Conservation (phyloP, 108 stramenopile species). For the Skeletonema marinoi region DNA sequence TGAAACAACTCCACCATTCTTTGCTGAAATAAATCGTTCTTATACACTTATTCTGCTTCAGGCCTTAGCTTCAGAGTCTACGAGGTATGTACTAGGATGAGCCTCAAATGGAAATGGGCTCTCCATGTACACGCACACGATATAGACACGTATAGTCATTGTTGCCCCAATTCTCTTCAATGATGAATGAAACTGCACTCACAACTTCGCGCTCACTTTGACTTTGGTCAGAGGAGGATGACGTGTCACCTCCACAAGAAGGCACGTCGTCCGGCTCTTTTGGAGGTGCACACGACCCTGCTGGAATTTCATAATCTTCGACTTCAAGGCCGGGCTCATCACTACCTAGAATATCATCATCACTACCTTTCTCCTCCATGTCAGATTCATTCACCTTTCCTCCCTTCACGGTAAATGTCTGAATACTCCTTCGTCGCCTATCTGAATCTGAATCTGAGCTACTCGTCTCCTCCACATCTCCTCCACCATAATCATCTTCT, state of each 20-base stretch:
- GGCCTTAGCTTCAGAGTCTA: too few relatives aligned
- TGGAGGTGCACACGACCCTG: constrained; percentile 36
- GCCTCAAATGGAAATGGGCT: background rate
- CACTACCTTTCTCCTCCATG: background rate
- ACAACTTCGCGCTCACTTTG: constrained; percentile 34
- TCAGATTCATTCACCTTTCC: constrained; percentile 11
- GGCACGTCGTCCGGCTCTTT: constrained; percentile 27
- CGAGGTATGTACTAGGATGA: too few relatives aligned
- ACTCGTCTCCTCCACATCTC: background rate
- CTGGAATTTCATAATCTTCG: constrained; percentile 7
- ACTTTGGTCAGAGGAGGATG: background rate
- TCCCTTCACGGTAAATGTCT: constrained; percentile 41
- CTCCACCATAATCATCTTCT: constrained; percentile 19
- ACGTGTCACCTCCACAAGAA: constrained; percentile 21
- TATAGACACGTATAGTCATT: constrained; percentile 80
- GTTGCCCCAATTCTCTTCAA: constrained; percentile 81
- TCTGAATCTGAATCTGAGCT: constrained; percentile 18
- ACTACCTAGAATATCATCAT: background rate
- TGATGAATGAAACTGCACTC: constrained; percentile 54
- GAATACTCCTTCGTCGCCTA: constrained; percentile 28
- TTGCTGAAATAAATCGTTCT: too few relatives aligned
- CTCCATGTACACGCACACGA: constrained; percentile 78
- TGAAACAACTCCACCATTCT: too few relatives aligned
- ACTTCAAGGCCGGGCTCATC: constrained; percentile 11
- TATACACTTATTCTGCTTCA: too few relatives aligned